phyloP scores from a whole-genome alignment of 2,329 filamentous ascomycete species.

The Reticulascus tulasneorum region DNA sequence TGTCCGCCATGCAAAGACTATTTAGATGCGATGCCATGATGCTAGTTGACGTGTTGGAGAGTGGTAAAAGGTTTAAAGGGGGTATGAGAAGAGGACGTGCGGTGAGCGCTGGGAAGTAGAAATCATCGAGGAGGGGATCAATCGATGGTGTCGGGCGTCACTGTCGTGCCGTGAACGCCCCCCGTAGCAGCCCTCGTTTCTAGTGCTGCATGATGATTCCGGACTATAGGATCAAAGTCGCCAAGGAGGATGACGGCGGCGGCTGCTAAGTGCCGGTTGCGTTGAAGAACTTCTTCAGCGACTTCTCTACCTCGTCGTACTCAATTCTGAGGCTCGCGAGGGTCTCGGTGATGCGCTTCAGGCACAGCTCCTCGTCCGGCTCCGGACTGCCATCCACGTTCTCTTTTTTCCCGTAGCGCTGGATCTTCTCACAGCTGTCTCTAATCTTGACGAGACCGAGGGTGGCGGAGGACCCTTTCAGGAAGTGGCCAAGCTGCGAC shows the following conservation, averaged over 20 bases:
- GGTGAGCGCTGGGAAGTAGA: no score
- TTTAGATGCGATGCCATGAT: slow-evolving; percentile 10
- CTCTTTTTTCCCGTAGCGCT: slow-evolving; percentile 81
- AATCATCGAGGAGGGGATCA: background rate
- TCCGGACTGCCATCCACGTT: slow-evolving; percentile 71
- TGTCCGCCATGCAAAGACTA: slow-evolving; percentile 7
- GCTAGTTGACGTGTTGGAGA: slow-evolving; percentile 9
- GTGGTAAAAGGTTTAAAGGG: slow-evolving; percentile 9
- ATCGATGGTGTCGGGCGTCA: slow-evolving; percentile 10
- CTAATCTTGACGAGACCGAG: slow-evolving; percentile 87
- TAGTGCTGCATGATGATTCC: slow-evolving; percentile 19
- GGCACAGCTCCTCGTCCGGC: slow-evolving; percentile 61
- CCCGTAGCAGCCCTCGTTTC: slow-evolving; percentile 28
- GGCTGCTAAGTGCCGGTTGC: slow-evolving; percentile 13
- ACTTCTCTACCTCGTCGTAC: slow-evolving; percentile 67
- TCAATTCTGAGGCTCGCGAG: slow-evolving; percentile 71
- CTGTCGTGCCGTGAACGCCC: slow-evolving; percentile 7
- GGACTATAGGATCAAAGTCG: slow-evolving; percentile 6
- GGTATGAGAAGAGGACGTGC: slow-evolving; percentile 11
- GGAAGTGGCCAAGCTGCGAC: slow-evolving; percentile 85
- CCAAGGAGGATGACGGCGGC: slow-evolving; percentile 11
- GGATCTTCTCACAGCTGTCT: slow-evolving; percentile 93
- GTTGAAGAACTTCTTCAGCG: slow-evolving; percentile 63
- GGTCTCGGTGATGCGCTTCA: slow-evolving; percentile 66
- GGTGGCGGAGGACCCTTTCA: slow-evolving; percentile 95